These are phyloP conservation scores for Speleostelium caveatum DNA, from an alignment of 78 protist species.

Conservation along the genomic window DNA sequence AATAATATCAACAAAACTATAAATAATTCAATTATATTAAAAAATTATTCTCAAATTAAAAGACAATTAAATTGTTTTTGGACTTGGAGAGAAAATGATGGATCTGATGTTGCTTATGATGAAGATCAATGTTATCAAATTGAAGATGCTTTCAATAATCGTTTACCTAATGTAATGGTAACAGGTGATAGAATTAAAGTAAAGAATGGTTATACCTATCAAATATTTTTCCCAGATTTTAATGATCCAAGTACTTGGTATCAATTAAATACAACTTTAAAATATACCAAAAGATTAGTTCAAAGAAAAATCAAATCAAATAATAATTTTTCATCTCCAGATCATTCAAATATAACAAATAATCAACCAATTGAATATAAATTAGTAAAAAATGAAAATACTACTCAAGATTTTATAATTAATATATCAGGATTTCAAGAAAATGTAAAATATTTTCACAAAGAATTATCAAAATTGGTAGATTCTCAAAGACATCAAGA, in stretches of 20 bases:
- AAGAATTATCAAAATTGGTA: neutral
- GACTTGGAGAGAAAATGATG: slow-evolving; percentile 22
- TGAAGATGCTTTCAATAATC: neutral
- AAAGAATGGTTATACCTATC: neutral
- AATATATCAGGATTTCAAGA: neutral
- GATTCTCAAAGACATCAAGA: neutral
- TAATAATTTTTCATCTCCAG: neutral
- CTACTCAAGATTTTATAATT: neutral
- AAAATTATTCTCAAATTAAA: neutral
- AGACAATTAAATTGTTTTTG: neutral
- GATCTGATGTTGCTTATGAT: neutral
- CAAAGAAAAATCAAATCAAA: neutral
- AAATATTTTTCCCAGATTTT: neutral
- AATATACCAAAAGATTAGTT: neutral
- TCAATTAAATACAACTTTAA: neutral
- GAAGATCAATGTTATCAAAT: neutral
- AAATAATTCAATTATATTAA: neutral
- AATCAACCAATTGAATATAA: neutral
- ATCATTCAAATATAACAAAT: neutral
- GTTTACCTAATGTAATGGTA: neutral
- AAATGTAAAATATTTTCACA: neutral
- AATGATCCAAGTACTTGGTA: neutral
- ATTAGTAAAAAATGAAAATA: neutral
- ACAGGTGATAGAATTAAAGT: neutral
- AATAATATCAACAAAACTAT: neutral